Base-by-base conservation (phyloP, 805 yeast species). In the Geotrichum ghanense region DNA sequence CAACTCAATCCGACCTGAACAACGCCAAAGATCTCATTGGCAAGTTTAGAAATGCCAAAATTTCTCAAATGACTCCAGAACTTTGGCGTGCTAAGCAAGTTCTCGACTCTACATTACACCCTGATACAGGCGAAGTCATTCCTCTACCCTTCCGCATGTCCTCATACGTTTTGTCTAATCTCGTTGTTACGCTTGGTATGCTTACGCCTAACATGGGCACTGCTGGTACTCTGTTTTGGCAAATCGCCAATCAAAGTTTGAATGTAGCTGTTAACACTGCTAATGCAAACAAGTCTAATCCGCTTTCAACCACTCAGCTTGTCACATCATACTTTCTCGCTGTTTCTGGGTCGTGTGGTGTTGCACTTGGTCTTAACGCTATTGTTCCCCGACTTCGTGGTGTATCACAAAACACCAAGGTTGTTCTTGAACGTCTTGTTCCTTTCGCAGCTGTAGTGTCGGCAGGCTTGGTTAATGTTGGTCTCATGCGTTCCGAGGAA, bases 371-470 rank as follows among this genome's bases (percentile, higher is more conserved):
- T 6, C 75, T 92, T 49, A 89, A 90, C 56, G 76, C 95, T 20
- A 59, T 88, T 24, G 97, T 92, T n/a, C 97, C 97, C 17, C 75
- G 82, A 52, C 69, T 92, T 58, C 83, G 75, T 55, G 70, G 73
- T 26, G 60, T 92, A n/a, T 63, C 75, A n/a, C 79, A 95, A 1
- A 69, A 70, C 49, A 78, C 97, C 2, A 79, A 72, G 59, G 66
- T 81, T 55, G 72, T 89, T 24, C 66, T 92, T 47, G 81, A 89
- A 39, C 80, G 99, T 54, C 72, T 92, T 48, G 95, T 92, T 10
- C 99, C 99, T 4, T 92, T 92, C 69, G 97, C 97, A 0, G 99
- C 99, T 1, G 99, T 92, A 27, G 97, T 89, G 1, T 80, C 92
- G 45, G 99, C 99, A 1, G 97, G 98, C 61, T 72, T 92, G 26